A percentile compares a stretch with the other conserved stretches of the same genome.
Conservation (phyloP, 2,329 filamentous ascomycete genomes). For the Lachnellula occidentalis region DNA sequence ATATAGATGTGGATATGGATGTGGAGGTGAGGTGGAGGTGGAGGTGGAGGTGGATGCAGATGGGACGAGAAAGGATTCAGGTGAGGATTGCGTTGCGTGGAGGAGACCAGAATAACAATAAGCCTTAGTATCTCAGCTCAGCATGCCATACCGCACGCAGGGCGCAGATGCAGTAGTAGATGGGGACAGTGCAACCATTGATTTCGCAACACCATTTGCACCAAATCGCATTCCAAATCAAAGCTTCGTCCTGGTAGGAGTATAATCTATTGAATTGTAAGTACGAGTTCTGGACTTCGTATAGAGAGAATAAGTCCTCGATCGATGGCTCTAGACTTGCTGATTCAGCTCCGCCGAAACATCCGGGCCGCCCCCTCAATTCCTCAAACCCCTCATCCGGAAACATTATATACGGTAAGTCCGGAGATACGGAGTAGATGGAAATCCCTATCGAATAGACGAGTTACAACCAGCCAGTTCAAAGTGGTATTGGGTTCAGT, state of each 20-base stretch:
- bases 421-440: not conserved
- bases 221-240: not conserved
- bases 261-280: too few species aligned
- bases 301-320: too few species aligned
- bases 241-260: too few species aligned
- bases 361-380: too few species aligned
- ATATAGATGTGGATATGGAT: not conserved
- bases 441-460: not conserved
- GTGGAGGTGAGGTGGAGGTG: not conserved
- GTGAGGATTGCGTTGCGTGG: not conserved
- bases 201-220: not conserved
- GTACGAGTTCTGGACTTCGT: too few species aligned
- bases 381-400: not conserved
- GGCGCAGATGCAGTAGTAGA: conserved; percentile 1
- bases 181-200: not conserved
- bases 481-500: too few species aligned
- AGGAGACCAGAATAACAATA: conserved; percentile 6
- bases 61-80: not conserved
- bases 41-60: not conserved
- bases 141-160: conserved; percentile 17
- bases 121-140: conserved; percentile 11
- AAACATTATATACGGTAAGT: not conserved
- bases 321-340: conserved; percentile 1
- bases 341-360: not conserved
- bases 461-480: not conserved